These are phyloP conservation scores for Ettlia oleoabundans DNA, from an alignment of 139 green algal genomes.

Conservation along the genomic window DNA sequence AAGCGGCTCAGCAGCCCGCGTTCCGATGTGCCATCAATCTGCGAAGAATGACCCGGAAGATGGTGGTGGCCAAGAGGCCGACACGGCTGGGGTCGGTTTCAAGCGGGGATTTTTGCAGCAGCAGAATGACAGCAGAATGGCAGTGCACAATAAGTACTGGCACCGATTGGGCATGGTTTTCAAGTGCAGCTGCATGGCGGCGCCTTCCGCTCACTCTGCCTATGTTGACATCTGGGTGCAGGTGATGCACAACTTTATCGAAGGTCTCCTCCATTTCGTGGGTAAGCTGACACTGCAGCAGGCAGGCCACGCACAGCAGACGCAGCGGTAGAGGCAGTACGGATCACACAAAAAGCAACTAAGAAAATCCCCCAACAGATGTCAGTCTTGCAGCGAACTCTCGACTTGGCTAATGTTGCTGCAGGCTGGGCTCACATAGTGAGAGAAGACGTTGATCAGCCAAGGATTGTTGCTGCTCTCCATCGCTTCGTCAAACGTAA, in stretches of 20 bases:
- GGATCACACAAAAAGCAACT: no score
- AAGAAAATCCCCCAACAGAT: no score
- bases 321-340: no score
- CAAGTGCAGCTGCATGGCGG: no score
- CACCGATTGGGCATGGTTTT: no score
- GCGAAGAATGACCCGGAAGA: not conserved
- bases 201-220: constrained; percentile 1
- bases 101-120: not conserved
- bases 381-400: no score
- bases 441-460: constrained; percentile 43
- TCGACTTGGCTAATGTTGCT: no score
- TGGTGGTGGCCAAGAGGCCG: no score
- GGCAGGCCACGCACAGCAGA: no score
- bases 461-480: constrained; percentile 17
- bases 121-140: no score
- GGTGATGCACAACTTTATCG: constrained; percentile 2
- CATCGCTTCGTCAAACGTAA: constrained; percentile 38
- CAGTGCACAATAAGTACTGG: no score
- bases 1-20: constrained; percentile 35
- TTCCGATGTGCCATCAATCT: constrained; percentile 39
- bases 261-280: constrained; percentile 32
- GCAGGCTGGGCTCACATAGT: constrained; percentile 34
- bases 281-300: constrained; percentile 42
- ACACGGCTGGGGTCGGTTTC: no score
- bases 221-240: not conserved